Conservation (phyloP, 768 basidiomycete genomes). For the Terana coerulea region DNA sequence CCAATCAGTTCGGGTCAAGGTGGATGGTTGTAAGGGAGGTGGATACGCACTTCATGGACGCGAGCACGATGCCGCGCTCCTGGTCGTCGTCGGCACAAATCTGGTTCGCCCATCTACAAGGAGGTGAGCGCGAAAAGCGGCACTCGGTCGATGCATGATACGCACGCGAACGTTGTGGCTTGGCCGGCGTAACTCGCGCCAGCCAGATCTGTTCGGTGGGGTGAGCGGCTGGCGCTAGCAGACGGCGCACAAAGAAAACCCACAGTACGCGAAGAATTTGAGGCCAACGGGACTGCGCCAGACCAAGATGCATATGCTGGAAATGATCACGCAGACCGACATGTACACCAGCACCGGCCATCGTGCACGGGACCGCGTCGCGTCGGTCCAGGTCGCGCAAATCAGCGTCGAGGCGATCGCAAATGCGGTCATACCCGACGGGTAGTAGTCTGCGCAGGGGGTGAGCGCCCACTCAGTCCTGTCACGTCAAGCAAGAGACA, state of each 20-base stretch:
- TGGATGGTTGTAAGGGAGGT: neutral
- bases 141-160: conserved; percentile 9
- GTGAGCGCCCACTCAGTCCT: neutral
- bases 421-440: conserved; percentile 61
- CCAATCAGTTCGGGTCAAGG: neutral
- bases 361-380: conserved; percentile 43
- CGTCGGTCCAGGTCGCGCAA: conserved; percentile 63
- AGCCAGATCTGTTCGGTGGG: conserved; percentile 38
- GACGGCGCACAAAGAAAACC: conserved; percentile 19
- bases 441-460: conserved; percentile 43
- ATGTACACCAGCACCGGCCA: conserved; percentile 69
- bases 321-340: conserved; percentile 48
- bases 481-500: conserved; percentile 7
- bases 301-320: conserved; percentile 56
- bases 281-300: conserved; percentile 56
- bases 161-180: conserved; percentile 70
- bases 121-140: neutral
- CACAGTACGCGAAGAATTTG: conserved; percentile 77
- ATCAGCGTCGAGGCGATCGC: conserved; percentile 60
- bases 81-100: conserved; percentile 68
- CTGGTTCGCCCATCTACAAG: conserved; percentile 73
- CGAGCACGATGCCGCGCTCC: conserved; percentile 65
- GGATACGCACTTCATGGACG: conserved; percentile 63
- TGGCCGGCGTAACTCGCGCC: conserved; percentile 74
- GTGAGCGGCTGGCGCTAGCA: neutral